Percentiles rank a stretch among this genome's conserved stretches.
Conservation (phyloP, 106 monocot genomes). For the Apostasia shenzhenica region DNA sequence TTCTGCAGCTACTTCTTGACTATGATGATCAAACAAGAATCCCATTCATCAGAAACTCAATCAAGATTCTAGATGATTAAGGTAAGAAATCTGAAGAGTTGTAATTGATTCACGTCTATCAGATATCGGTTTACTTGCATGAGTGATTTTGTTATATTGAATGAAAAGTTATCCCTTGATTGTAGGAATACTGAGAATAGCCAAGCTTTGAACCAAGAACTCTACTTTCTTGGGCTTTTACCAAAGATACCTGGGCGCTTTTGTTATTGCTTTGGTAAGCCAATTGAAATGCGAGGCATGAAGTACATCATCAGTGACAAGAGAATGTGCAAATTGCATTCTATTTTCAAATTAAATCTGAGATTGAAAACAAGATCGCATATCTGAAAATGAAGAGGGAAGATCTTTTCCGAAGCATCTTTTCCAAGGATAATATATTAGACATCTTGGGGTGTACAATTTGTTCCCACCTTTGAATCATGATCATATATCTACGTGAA, state of each 20-base stretch:
- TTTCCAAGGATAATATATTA: constrained; percentile 54
- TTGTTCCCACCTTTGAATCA: constrained; percentile 61
- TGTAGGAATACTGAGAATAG: constrained; percentile 42
- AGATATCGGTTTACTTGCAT: too few species aligned
- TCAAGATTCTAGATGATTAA: constrained; percentile 29
- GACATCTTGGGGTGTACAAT: constrained; percentile 26
- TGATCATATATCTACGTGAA: constrained; percentile 7
- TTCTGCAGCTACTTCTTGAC: constrained; percentile 70
- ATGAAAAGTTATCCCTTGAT: neutral
- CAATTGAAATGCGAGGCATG: constrained; percentile 62
- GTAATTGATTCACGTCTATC: neutral
- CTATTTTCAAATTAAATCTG: constrained; percentile 69
- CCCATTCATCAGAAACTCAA: constrained; percentile 45
- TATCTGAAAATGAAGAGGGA: constrained; percentile 81
- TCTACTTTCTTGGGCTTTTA: constrained; percentile 50
- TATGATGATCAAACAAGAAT: constrained; percentile 68
- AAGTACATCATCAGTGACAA: constrained; percentile 35
- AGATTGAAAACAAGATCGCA: constrained; percentile 51
- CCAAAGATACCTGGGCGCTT: constrained; percentile 89
- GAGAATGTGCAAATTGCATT: constrained; percentile 33
- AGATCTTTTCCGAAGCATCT: constrained; percentile 68
- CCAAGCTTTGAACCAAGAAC: constrained; percentile 51
- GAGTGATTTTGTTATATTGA: too few species aligned
- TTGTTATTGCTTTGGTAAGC: constrained; percentile 89
- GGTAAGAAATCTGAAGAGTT: constrained; percentile 28